Percentiles rank a stretch among this genome's conserved stretches.
phyloP scores from a whole-genome alignment of 2,329 filamentous ascomycete species.

The Hypoxylon sp. region DNA sequence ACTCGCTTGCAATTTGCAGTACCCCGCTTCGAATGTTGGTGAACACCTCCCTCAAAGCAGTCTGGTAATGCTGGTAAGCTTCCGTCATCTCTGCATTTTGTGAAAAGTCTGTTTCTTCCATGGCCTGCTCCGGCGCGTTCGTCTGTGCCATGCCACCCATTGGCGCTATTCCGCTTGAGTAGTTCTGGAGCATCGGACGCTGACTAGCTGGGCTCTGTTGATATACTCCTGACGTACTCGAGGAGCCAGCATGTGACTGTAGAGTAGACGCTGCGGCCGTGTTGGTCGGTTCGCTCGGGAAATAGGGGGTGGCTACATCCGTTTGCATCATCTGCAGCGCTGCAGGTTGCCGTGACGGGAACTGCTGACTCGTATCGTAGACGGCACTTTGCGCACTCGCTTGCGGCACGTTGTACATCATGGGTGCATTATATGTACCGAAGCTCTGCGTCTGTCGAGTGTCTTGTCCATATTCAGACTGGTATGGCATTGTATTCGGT shows the following conservation, averaged over 20 bases:
- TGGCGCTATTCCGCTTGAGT: slow-evolving; percentile 63
- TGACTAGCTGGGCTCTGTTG: slow-evolving; percentile 72
- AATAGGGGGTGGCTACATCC: slow-evolving; percentile 81
- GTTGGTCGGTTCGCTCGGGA: slow-evolving; percentile 75
- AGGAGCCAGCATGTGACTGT: slow-evolving; percentile 64
- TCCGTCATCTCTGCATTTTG: slow-evolving; percentile 73
- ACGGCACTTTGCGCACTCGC: slow-evolving; percentile 72
- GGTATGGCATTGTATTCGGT: slow-evolving; percentile 65
- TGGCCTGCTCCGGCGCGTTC: slow-evolving; percentile 62
- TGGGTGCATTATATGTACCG: slow-evolving; percentile 72
- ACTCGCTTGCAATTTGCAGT: slow-evolving; percentile 66
- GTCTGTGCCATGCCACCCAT: slow-evolving; percentile 64
- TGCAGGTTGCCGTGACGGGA: slow-evolving; percentile 81
- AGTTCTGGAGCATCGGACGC: slow-evolving; percentile 69
- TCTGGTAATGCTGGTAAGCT: slow-evolving; percentile 76
- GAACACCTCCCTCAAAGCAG: slow-evolving; percentile 76
- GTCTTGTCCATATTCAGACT: slow-evolving; percentile 75
- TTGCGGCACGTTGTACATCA: slow-evolving; percentile 85
- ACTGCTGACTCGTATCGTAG: slow-evolving; percentile 84
- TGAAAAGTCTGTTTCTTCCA: slow-evolving; percentile 72
- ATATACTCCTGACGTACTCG: slow-evolving; percentile 73
- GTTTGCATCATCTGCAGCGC: slow-evolving; percentile 80
- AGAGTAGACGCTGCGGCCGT: slow-evolving; percentile 70
- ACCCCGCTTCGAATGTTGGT: slow-evolving; percentile 73
- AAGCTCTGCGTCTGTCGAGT: slow-evolving; percentile 70